A percentile compares a stretch with the other conserved stretches of the same genome.
phyloP scores from a whole-genome alignment of 2,329 filamentous ascomycete genomes.

The Sporothrix luriei region DNA sequence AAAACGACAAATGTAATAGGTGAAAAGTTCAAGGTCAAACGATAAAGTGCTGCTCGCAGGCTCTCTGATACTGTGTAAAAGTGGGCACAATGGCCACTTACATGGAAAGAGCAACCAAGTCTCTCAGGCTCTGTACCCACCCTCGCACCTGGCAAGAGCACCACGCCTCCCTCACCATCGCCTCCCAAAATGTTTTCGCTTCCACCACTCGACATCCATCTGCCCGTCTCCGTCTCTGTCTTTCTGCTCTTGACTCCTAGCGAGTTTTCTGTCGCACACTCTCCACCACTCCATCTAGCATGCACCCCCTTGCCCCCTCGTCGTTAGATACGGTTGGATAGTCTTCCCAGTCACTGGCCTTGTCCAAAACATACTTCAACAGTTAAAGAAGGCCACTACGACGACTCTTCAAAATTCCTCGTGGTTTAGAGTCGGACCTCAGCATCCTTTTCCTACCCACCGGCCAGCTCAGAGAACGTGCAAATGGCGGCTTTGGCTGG shows the following conservation, averaged over 20 bases:
- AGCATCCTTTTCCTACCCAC: constrained; percentile 7
- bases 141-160: constrained; percentile 21
- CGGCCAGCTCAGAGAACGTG: neutral
- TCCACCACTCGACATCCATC: constrained; percentile 14
- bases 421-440: neutral
- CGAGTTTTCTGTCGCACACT: constrained; percentile 2
- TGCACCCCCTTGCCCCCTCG: neutral
- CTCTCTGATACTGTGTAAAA: neutral
- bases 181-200: neutral
- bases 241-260: constrained; percentile 1
- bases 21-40: neutral
- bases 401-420: constrained; percentile 2
- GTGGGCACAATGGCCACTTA: neutral
- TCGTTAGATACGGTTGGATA: neutral
- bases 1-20: neutral
- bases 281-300: constrained; percentile 16
- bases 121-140: constrained; percentile 20
- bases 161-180: constrained; percentile 6
- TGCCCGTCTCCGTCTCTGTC: neutral
- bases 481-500: neutral
- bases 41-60: neutral
- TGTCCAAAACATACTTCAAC: neutral
- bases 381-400: neutral
- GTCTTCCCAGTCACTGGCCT: neutral
- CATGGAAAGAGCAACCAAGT: constrained; percentile 17